These are phyloP conservation scores for Parafenestella ontariensis DNA, from an alignment of 2,329 filamentous ascomycete genomes.

Conservation along the genomic window DNA sequence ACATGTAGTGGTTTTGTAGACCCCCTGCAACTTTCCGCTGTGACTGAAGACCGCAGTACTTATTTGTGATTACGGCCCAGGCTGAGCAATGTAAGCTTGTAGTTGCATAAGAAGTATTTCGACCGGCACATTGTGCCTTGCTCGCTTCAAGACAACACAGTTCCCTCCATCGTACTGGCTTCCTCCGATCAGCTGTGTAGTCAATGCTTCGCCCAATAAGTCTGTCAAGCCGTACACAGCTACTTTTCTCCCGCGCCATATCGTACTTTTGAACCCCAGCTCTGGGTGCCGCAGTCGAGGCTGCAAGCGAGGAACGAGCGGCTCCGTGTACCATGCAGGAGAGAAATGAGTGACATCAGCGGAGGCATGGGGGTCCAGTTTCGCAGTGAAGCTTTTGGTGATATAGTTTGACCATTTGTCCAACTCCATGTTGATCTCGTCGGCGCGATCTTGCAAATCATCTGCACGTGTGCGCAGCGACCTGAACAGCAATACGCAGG, in stretches of 20 bases:
- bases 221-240: slow-evolving; percentile 46
- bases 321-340: slow-evolving; percentile 38
- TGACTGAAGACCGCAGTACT: not conserved
- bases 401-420: slow-evolving; percentile 34
- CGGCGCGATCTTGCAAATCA: slow-evolving; percentile 19
- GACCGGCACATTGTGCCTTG: slow-evolving; percentile 36
- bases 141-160: slow-evolving; percentile 39
- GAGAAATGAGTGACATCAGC: slow-evolving; percentile 28
- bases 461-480: slow-evolving; percentile 36
- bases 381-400: slow-evolving; percentile 14
- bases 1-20: too few species aligned
- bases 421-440: slow-evolving; percentile 22
- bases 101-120: slow-evolving; percentile 43
- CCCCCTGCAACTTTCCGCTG: too few species aligned
- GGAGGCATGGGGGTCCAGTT: slow-evolving; percentile 36
- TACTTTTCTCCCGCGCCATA: slow-evolving; percentile 39
- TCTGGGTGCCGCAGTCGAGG: slow-evolving; percentile 37
- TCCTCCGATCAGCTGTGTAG: slow-evolving; percentile 27
- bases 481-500: slow-evolving; percentile 35
- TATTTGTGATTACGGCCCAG: slow-evolving; percentile 20
- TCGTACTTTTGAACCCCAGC: slow-evolving; percentile 38
- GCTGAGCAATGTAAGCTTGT: slow-evolving; percentile 37
- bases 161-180: slow-evolving; percentile 29
- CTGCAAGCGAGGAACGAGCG: slow-evolving; percentile 35
- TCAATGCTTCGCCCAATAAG: slow-evolving; percentile 40